A percentile compares a stretch with the other conserved stretches of the same genome.
phyloP scores from a whole-genome alignment of 176 grass and related monocot genomes.

The Puya raimondii region DNA sequence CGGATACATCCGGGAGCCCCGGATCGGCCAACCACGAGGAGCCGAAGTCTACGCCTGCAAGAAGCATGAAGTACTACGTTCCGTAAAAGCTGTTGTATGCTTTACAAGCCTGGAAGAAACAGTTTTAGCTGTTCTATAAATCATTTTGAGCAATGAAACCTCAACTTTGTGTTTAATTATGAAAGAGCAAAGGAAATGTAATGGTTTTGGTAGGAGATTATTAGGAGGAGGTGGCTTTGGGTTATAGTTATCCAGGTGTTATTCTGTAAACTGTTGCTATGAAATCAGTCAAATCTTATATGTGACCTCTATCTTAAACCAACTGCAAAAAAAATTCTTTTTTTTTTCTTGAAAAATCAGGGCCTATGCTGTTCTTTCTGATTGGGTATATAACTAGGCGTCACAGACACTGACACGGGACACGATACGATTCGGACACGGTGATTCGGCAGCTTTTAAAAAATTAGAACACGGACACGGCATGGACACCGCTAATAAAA shows the following conservation, averaged over 20 bases:
- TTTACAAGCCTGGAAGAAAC: constrained; percentile 2
- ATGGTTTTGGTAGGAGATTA: constrained; percentile 1
- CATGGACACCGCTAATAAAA: too few relatives aligned
- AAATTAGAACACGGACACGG: too few relatives aligned
- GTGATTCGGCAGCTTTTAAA: too few relatives aligned
- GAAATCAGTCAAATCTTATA: not conserved
- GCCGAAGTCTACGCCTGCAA: constrained; percentile 39
- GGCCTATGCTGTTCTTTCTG: too few relatives aligned
- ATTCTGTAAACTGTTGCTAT: not conserved
- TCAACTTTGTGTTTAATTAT: not conserved
- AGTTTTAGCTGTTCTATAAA: constrained; percentile 17
- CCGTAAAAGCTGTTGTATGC: constrained; percentile 8
- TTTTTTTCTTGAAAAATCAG: too few relatives aligned
- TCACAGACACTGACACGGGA: too few relatives aligned
- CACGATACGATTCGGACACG: too few relatives aligned
- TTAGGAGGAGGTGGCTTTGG: not conserved
- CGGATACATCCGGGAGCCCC: constrained; percentile 64
- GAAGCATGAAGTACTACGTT: constrained; percentile 31
- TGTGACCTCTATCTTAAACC: not conserved
- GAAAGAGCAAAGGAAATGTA: not conserved
- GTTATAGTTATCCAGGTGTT: not conserved
- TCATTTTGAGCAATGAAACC: too few relatives aligned
- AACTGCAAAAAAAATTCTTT: too few relatives aligned
- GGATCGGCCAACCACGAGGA: constrained; percentile 35
- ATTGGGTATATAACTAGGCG: too few relatives aligned